phyloP scores from a whole-genome alignment of 345 rosid genomes.

The Theobroma cacao region DNA sequence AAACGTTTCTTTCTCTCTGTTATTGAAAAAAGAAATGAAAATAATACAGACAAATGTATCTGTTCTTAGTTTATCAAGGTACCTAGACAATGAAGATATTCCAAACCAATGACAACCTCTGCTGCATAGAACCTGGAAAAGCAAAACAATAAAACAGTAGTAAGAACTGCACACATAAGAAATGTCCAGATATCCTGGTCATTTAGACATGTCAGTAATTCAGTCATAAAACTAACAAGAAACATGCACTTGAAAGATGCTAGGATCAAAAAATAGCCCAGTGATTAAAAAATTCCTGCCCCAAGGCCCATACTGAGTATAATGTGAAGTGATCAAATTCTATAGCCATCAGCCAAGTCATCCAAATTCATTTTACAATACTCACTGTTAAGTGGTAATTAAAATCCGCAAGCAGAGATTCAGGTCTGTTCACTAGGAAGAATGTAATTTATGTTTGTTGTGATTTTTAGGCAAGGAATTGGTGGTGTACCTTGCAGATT shows the following conservation, averaged over 20 bases:
- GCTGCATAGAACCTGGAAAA: conserved; percentile 87
- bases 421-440: not conserved
- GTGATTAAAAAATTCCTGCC: not conserved
- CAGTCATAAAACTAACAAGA: not conserved
- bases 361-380: not conserved
- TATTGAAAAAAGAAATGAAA: not conserved
- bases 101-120: conserved; percentile 82
- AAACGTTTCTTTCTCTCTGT: not conserved
- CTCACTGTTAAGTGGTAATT: not conserved
- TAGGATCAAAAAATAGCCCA: not conserved
- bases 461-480: not conserved
- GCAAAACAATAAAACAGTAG: not conserved
- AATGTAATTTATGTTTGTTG: not conserved
- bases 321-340: not conserved
- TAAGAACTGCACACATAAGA: not conserved
- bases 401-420: conserved; percentile 1
- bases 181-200: not conserved
- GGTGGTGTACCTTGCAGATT: conserved; percentile 70
- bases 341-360: not conserved
- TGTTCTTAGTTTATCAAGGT: conserved; percentile 11
- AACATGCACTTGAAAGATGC: not conserved
- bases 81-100: conserved; percentile 99
- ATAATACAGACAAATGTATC: not conserved
- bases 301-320: not conserved
- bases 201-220: not conserved